These are phyloP conservation scores for Forsythia viridissima DNA, from an alignment of 257 asterid species.

Conservation along the genomic window DNA sequence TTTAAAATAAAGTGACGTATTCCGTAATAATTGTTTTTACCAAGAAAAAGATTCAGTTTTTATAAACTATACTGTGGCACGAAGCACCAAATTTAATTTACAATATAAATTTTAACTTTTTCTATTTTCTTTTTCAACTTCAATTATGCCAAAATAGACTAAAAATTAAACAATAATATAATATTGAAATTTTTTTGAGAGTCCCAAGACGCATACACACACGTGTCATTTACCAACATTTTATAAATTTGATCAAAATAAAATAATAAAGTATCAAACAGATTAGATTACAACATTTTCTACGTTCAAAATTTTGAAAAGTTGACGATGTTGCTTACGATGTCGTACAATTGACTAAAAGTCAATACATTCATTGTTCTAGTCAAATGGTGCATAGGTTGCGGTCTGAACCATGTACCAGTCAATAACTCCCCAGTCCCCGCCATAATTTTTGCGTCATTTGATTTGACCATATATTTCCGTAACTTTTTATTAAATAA, in stretches of 20 bases:
- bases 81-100: not conserved
- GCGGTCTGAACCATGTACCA: not conserved
- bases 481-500: no score
- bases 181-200: not conserved
- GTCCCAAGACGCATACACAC: slow-evolving; percentile 6
- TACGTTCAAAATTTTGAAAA: slow-evolving; percentile 34
- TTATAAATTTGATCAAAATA: not conserved
- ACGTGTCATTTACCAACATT: not conserved
- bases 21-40: not conserved
- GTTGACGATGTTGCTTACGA: not conserved
- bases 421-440: not conserved
- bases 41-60: not conserved
- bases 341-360: slow-evolving; percentile 16
- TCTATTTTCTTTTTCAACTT: not conserved
- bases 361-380: not conserved
- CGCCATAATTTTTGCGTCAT: not conserved
- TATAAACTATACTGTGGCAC: not conserved
- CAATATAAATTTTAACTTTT: not conserved
- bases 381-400: not conserved
- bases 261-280: not conserved
- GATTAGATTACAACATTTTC: slow-evolving; percentile 18
- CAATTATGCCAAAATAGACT: not conserved
- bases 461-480: not conserved
- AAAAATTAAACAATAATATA: not conserved
- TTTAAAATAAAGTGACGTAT: not conserved